Evolutionary conservation across 192 early-diverging fungal genomes (phyloP), one percentile per base, ranked within the genome.

Genomic region (Podila horticola): DNA sequence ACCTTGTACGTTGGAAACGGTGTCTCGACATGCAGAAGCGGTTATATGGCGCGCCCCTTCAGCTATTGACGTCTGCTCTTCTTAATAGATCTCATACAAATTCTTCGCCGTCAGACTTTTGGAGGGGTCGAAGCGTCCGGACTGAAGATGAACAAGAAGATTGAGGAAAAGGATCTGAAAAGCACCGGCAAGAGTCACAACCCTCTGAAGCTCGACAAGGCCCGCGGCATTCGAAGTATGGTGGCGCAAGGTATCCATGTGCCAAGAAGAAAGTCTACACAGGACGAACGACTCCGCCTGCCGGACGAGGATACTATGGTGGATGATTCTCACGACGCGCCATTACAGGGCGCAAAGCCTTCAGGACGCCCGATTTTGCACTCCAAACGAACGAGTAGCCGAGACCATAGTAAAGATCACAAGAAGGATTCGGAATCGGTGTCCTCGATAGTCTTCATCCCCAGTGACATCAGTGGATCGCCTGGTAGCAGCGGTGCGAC

Each of bases 141-240:
- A 20, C 57, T 81, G 5, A 81, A 69, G 50, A 81, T 81, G 77
- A 81, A 81, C 67, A 81, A 81, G 29, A 81, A 73, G 50, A 81
- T 81, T 22, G 77, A 81, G 15, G 77, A 59, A 51, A 81, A 81
- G 28, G 71, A 81, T 33, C 7, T 65, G n/a, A 81, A 73, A 48
- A 58, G 58, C 10, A 64, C 49, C 22, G 11, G 22, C 59, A 81
- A 72, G 61, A 67, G 12, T 22, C 52, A 55, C 24, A 61, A 64
- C 26, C 76, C 76, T 8, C 65, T 81, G 30, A 81, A 73, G 38
- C 48, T 33, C 45, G 77, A 81, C 38, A 81, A 73, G 49, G 52
- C 66, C 5, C 77, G 77, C 8, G 77, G 77, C 13, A 81, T 81
- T 28, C 77, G 77, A 26, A 69, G 33, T 30, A 81, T 81, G 71